phyloP scores from a whole-genome alignment of 1,139 yeast species.

The Candida pseudocylindracea region DNA sequence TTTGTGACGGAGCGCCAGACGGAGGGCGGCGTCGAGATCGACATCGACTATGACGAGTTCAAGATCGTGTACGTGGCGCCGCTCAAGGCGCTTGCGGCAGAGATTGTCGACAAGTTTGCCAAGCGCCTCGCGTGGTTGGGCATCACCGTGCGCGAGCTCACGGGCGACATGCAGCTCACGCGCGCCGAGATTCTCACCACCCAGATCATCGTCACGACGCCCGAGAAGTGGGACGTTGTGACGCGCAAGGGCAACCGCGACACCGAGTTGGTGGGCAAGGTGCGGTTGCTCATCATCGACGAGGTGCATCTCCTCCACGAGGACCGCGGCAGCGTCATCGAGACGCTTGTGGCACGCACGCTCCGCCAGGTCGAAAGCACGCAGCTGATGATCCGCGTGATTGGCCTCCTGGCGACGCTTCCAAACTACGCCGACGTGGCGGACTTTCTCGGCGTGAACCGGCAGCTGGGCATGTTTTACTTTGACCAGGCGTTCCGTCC shows the following conservation, averaged over 20 bases:
- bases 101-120: constrained; percentile 78
- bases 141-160: constrained; percentile 65
- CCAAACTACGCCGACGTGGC: constrained; percentile 94
- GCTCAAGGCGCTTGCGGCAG: constrained; percentile 89
- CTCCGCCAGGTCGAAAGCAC: constrained; percentile 84
- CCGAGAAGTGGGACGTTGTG: constrained; percentile 98
- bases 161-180: constrained; percentile 94
- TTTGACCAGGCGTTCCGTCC: constrained; percentile 91
- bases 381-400: constrained; percentile 83
- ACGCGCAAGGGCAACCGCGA: constrained; percentile 81
- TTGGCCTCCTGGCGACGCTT: constrained; percentile 92
- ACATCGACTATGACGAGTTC: constrained; percentile 60
- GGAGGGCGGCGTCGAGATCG: constrained; percentile 22
- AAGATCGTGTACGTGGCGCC: constrained; percentile 94
- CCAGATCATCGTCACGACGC: constrained; percentile 88
- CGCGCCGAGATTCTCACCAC: constrained; percentile 65
- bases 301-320: constrained; percentile 94
- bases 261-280: constrained; percentile 66
- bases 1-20: constrained; percentile 18
- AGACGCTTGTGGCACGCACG: constrained; percentile 88
- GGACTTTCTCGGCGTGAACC: constrained; percentile 78
- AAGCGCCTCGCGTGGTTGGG: constrained; percentile 70
- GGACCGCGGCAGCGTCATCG: constrained; percentile 96
- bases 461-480: constrained; percentile 78
- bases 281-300: constrained; percentile 71